These are phyloP conservation scores for Pseudozyma tsukubaensis DNA, from an alignment of 1,284 basidiomycete genomes.

Conservation along the genomic window DNA sequence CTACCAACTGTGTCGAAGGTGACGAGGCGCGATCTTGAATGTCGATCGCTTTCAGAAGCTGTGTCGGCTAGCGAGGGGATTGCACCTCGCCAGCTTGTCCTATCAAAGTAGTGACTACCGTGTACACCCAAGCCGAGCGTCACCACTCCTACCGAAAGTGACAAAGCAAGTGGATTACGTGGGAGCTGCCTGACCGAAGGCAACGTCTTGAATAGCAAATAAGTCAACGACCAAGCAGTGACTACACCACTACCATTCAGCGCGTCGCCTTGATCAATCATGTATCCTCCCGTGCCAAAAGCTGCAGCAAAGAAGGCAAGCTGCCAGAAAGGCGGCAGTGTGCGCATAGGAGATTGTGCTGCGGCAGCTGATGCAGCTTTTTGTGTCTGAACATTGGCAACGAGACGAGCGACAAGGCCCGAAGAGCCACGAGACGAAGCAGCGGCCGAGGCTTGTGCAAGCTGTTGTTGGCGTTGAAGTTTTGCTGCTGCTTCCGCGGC, in stretches of 20 bases:
- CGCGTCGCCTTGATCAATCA: slow-evolving; percentile 59
- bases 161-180: slow-evolving; percentile 37
- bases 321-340: slow-evolving; percentile 63
- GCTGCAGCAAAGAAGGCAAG: slow-evolving; percentile 55
- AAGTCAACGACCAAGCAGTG: slow-evolving; percentile 61
- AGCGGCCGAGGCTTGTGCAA: slow-evolving; percentile 18
- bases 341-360: slow-evolving; percentile 17
- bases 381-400: slow-evolving; percentile 31
- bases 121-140: slow-evolving; percentile 55
- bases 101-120: slow-evolving; percentile 62
- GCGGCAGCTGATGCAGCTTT: slow-evolving; percentile 12
- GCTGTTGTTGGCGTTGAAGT: slow-evolving; percentile 27
- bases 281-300: slow-evolving; percentile 63
- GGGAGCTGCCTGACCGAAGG: slow-evolving; percentile 36
- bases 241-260: slow-evolving; percentile 62
- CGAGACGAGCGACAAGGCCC: slow-evolving; percentile 29
- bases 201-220: slow-evolving; percentile 57
- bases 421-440: slow-evolving; percentile 13
- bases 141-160: slow-evolving; percentile 30
- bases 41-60: neutral
- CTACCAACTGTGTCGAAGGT: slow-evolving; percentile 26
- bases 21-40: slow-evolving; percentile 6
- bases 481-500: slow-evolving; percentile 39
- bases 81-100: slow-evolving; percentile 59
- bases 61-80: slow-evolving; percentile 38